phyloP scores from a whole-genome alignment of 176 grass and related monocot genomes.

The Calamus simplicifolius region DNA sequence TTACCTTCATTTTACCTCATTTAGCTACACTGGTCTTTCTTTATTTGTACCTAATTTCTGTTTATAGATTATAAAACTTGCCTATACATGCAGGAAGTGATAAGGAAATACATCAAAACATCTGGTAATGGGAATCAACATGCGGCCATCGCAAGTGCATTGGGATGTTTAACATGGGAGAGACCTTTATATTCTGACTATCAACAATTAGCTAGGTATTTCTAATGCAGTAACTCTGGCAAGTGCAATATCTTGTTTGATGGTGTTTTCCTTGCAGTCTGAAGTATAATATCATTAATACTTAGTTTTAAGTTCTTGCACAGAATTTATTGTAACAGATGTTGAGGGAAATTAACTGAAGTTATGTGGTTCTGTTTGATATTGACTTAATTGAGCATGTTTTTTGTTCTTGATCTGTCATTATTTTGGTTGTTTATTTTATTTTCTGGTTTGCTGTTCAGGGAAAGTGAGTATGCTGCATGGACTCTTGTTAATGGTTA shows the following conservation, averaged over 20 bases:
- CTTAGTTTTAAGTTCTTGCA: no score
- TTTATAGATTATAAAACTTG: neutral
- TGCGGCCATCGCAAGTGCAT: slow-evolving; percentile 79
- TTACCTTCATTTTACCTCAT: no score
- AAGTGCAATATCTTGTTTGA: neutral
- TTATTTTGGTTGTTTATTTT: slow-evolving; percentile 15
- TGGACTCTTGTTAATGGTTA: slow-evolving; percentile 99
- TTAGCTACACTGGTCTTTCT: no score
- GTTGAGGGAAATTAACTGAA: no score
- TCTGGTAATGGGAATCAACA: slow-evolving; percentile 74
- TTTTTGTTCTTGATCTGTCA: no score
- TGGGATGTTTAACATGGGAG: slow-evolving; percentile 77
- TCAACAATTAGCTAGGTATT: slow-evolving; percentile 72
- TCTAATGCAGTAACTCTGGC: neutral
- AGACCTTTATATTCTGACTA: slow-evolving; percentile 81
- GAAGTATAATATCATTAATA: no score
- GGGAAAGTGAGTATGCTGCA: slow-evolving; percentile 95
- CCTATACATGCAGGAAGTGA: slow-evolving; percentile 47
- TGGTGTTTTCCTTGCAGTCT: neutral
- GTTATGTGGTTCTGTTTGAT: no score
- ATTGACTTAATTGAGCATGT: no score
- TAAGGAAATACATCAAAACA: slow-evolving; percentile 74
- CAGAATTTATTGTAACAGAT: no score
- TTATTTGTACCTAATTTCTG: no score
- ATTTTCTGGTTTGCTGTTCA: slow-evolving; percentile 16